These are phyloP conservation scores for Claviceps paspali DNA, from an alignment of 2,329 filamentous ascomycete species.

Conservation along the genomic window DNA sequence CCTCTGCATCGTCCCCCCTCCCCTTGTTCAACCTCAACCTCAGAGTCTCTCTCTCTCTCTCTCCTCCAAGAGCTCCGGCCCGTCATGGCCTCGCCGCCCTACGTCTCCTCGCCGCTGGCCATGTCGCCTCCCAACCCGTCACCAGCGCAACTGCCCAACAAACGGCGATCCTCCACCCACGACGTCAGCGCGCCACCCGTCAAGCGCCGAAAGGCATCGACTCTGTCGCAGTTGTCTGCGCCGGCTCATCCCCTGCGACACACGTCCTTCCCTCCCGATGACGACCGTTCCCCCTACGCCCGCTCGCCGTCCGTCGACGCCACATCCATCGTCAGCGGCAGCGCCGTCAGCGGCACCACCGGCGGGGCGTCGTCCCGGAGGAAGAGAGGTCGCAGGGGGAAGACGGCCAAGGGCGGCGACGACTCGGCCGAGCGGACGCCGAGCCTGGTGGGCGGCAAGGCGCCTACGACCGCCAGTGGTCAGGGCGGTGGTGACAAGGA, in stretches of 20 bases:
- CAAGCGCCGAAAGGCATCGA: constrained; percentile 60
- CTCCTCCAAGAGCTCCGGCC: no score
- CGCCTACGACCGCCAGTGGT: constrained; percentile 29
- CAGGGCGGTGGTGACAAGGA: constrained; percentile 29
- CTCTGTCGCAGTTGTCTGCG: constrained; percentile 36
- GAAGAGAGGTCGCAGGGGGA: constrained; percentile 47
- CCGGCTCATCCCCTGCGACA: constrained; percentile 59
- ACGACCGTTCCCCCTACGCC: constrained; percentile 33
- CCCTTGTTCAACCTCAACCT: no score
- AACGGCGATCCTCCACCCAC: constrained; percentile 45
- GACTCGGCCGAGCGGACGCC: constrained; percentile 26
- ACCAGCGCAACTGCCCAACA: constrained; percentile 34
- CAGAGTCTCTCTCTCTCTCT: no score
- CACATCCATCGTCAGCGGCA: constrained; percentile 45
- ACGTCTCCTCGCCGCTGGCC: constrained; percentile 32
- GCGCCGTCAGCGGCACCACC: constrained; percentile 32
- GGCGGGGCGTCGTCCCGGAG: constrained; percentile 32
- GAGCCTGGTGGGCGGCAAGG: constrained; percentile 25
- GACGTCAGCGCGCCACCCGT: constrained; percentile 33
- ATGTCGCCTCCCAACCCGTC: constrained; percentile 40
- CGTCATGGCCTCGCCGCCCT: constrained; percentile 41
- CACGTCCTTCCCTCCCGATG: constrained; percentile 62
- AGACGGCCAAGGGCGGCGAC: constrained; percentile 34
- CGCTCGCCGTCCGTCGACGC: constrained; percentile 53
- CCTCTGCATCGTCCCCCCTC: no score